phyloP scores from a whole-genome alignment of 768 basidiomycete species.

The Mycena albidolilacea region DNA sequence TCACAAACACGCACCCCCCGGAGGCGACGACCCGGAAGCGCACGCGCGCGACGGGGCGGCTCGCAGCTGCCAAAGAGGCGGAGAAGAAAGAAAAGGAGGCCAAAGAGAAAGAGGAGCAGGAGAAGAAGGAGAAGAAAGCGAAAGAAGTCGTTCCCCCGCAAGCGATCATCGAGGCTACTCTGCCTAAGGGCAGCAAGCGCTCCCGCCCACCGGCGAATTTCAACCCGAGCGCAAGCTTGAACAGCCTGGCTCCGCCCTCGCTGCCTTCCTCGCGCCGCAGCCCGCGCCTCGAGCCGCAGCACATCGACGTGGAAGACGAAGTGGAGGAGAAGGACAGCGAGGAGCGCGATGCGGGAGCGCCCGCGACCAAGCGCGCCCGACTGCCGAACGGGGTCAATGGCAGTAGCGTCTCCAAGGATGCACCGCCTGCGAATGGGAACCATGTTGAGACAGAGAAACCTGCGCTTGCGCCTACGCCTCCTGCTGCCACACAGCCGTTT shows the following conservation, averaged over 20 bases:
- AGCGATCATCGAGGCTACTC: constrained; percentile 82
- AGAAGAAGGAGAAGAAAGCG: constrained; percentile 44
- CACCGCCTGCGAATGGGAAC: not conserved
- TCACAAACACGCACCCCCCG: constrained; percentile 56
- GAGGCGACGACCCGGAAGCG: constrained; percentile 61
- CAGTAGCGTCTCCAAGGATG: constrained; percentile 11
- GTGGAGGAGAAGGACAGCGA: constrained; percentile 51
- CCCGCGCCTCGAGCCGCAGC: constrained; percentile 32
- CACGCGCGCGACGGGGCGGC: constrained; percentile 58
- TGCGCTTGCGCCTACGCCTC: not conserved
- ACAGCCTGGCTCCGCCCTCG: constrained; percentile 31
- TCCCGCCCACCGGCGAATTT: constrained; percentile 78
- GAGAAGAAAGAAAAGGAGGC: constrained; percentile 41
- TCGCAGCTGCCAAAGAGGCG: constrained; percentile 46
- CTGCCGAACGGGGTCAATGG: constrained; percentile 19
- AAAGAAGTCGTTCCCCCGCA: constrained; percentile 66
- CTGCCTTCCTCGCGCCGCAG: constrained; percentile 32
- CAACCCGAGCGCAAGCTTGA: constrained; percentile 43
- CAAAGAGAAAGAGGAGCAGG: constrained; percentile 45
- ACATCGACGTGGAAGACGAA: constrained; percentile 46
- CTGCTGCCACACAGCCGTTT: not conserved
- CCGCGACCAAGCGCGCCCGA: constrained; percentile 33
- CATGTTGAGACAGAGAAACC: not conserved
- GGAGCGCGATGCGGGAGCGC: constrained; percentile 51
- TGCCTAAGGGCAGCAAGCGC: constrained; percentile 87